Base-by-base conservation (phyloP, 2,329 filamentous ascomycete genomes). In the Clarireedia paspali region DNA sequence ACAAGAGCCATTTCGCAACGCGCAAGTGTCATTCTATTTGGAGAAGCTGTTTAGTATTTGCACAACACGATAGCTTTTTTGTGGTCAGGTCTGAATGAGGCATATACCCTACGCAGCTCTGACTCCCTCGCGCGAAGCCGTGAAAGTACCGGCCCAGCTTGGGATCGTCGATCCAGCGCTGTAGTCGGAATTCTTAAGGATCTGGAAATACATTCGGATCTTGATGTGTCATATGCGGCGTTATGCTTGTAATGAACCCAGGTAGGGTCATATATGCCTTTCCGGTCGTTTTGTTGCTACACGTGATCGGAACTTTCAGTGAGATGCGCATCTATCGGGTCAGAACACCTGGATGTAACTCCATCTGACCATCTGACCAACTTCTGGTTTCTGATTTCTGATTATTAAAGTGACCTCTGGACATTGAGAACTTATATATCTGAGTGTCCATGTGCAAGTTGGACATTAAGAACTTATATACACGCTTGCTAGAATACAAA, bases 171-270 rank as follows among this genome's bases (percentile, higher is more conserved):
- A 72, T 56, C 77, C 77, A 79, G 23, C 77, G 65, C 48, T 76
- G 74, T 0, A 77, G 77, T n/a, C 62, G 61, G 64, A 78, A 79
- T 10, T 42, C 54, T 0, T 64, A 59, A 0, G 77, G 70, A 9
- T 75, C 63, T 0, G 69, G 66, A 49, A 76, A 80, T 2, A 76
- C 67, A 1, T 59, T 57, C 1, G 71, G 67, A 53, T 77, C 71
- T 47, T 73, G 69, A 59, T 79, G 77, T 47, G 26, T 40, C 36
- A 5, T n/a, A 45, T 17, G 38, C 36, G 15, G n/a, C n/a, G 46
- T 48, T 24, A 36, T 48, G 9, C 34, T 48, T 6, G n/a, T 48
- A 2, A 20, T 30, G 1, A 30, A 30, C 4, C 46, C 15, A 2
- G 46, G 26, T 48, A 24, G 46, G 26, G 20, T 20, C 20, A 20